phyloP scores from a whole-genome alignment of 768 basidiomycete species.

The Suillus cothurnatus region DNA sequence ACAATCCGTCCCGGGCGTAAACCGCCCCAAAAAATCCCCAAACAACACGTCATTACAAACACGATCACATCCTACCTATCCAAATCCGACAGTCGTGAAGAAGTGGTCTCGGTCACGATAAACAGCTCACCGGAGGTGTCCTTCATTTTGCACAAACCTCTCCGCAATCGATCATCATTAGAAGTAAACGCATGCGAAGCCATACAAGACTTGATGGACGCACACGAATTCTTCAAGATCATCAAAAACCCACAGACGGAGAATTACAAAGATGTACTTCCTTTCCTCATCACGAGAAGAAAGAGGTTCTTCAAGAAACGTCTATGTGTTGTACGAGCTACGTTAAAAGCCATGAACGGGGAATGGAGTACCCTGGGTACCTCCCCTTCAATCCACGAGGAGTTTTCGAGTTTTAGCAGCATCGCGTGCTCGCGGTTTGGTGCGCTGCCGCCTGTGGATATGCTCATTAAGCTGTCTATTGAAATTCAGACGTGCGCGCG shows the following conservation, averaged over 20 bases:
- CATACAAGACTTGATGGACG: not conserved
- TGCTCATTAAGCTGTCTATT: not conserved
- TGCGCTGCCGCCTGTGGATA: not conserved
- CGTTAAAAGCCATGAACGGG: not conserved
- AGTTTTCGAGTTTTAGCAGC: not conserved
- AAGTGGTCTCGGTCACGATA: not conserved
- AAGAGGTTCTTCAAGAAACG: constrained; percentile 1
- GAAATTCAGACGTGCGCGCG: not conserved
- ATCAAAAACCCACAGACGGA: not conserved
- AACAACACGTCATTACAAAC: not conserved
- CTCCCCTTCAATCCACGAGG: not conserved
- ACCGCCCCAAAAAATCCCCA: not conserved
- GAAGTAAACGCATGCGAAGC: not conserved
- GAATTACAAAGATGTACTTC: constrained; percentile 2
- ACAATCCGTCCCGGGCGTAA: not conserved
- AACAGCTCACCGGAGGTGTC: not conserved
- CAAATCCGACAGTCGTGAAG: not conserved
- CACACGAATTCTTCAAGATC: not conserved
- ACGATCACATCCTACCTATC: constrained; percentile 4
- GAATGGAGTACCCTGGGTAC: not conserved
- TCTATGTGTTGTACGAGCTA: not conserved
- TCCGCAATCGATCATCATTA: not conserved
- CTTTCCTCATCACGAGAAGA: constrained; percentile 4
- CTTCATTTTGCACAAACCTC: not conserved
- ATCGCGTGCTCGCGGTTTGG: not conserved